Evolutionary conservation across 2,329 filamentous ascomycete genomes (phyloP), one percentile per base, ranked within the genome.

Genomic region (Verticillium dahliae): DNA sequence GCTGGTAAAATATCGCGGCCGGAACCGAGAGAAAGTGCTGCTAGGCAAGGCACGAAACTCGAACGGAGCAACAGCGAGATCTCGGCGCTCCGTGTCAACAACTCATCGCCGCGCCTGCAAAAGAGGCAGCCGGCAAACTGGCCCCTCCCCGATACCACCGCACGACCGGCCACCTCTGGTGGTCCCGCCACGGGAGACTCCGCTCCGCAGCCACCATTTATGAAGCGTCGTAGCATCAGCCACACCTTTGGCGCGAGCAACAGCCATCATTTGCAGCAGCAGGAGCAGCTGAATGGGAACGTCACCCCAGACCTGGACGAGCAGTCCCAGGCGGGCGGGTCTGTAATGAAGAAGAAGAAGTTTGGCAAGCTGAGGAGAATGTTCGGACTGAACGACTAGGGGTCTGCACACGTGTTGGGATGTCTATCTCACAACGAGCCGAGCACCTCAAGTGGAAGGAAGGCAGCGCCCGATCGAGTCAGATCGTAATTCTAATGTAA

Each of bases 341-440:
- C 50, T 4, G 58, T 57, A 41, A 50, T 50, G 45, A 71, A 67
- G 64, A 80, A 75, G 76, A 85, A 83, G 76, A 91, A 88, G 74
- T 91, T 91, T 73, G 81, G 81, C 52, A 76, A 79, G 60, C 73
- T 91, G 70, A 84, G 89, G 71, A 84, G 80, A 71, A 88, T 89
- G 72, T 89, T 91, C 74, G 72, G 78, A 52, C 71, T 83, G 61
- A 71, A 81, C 63, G 78, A 81, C 64, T 80, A 76, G 75, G 34
- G 18, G 56, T 60, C 58, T 11, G 11, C 14, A 15, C 6, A 38
- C 37, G 39, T 14, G 11, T 41, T 41, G 35, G 35, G 35, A 37
- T 37, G 22, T 45, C 27, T n/a, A 55, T 41, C 15, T 41, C 39
- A 27, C 27, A 27, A 27, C 27, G 27, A 27, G 27, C 4, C 27